Base-by-base conservation (phyloP, 768 basidiomycete genomes). In the Hericium erinaceus region DNA sequence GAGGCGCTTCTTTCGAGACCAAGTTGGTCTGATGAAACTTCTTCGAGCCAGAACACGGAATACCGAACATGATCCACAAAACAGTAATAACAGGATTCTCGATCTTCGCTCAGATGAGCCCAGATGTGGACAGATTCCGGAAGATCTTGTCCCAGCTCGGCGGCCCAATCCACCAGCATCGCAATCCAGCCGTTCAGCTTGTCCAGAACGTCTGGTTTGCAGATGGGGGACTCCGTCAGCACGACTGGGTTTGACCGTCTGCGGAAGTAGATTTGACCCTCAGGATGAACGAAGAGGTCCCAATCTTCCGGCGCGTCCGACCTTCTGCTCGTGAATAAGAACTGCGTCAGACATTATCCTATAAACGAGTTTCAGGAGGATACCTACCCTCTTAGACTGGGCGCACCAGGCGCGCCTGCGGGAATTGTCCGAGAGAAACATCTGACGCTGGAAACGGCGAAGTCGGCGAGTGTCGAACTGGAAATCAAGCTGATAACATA, bases 1-100 rank as follows among this genome's bases (percentile, higher is more conserved):
- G 54, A 55, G 13, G 44, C 39, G 37, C 24, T 3, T 26, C 13
- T 15, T 10, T 15, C 8, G 13, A 55, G 11, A 18, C 54, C 54
- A 13, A 55, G 18, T 11, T 33, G 8, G 4, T 56, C 48, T 37
- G 46, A 38, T 4, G 20, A 7, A 9, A 5, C 9, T 11, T 11
- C 38, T 24, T 48, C 11, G 18, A 56, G 55, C 55, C 55, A 56
- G 48, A 56, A 56, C 46, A 49, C n/a, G 15, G 48, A n/a, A n/a
- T 48, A 18, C 44, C 11, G 15, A n/a, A 15, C 48, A 39, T 56
- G 55, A 39, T 56, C 55, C 13, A 56, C 37, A 15, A 56, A 18
- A 28, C 33, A 56, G 44, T 56, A 56, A 16, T 5, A 18, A 48
- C 55, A 56, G 16, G 15, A 12, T 15, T 38, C 18, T 41, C 3